Evolutionary conservation across 306 rosid species (phyloP), one percentile per base, ranked within the genome.

Genomic region (Malus asiatica): DNA sequence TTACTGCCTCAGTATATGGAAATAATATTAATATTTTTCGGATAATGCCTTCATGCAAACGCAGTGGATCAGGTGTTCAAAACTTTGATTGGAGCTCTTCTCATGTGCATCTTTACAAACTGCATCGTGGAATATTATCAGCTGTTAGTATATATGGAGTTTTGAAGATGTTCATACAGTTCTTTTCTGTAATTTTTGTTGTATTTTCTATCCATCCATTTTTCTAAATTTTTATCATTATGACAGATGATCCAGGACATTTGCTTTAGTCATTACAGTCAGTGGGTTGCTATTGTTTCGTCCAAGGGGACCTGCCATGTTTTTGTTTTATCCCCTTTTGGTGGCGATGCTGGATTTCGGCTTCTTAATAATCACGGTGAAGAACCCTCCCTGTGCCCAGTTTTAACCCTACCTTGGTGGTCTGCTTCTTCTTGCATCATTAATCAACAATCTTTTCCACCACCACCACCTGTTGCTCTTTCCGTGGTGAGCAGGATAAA

Each of bases 291-390:
- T 62, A 80, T 93, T 87, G 93, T 93, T 76, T 93, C 98, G 33
- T 91, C 98, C 57, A 93, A 88, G 87, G 96, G 97, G 25, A 93
- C 98, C 33, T 93, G 98, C 69, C 98, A 93, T 79, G 81, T 93
- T 73, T 93, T 85, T 86, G 88, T 88, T 70, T 76, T 93, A 73
- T 89, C 96, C 72, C 97, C 98, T 15, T 93, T 90, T 88, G 97
- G 98, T 32, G 98, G 98, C 10, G 98, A 89, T 72, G 78, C 96
- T 67, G 93, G 94, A 77, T 89, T 93, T 73, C 88, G 55, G 83
- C 72, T 93, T 53, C 85, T 81, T 62, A 83, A 85, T 84, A 83
- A 83, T 45, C 86, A 84, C 70, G 88, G 90, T 40, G 93, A 87
- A 82, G 95, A 86, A 62, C 93, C 96, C 27, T 76, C 86, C 79